Evolutionary conservation across 2,329 filamentous ascomycete species (phyloP).

Genomic region (Venturia effusa): DNA sequence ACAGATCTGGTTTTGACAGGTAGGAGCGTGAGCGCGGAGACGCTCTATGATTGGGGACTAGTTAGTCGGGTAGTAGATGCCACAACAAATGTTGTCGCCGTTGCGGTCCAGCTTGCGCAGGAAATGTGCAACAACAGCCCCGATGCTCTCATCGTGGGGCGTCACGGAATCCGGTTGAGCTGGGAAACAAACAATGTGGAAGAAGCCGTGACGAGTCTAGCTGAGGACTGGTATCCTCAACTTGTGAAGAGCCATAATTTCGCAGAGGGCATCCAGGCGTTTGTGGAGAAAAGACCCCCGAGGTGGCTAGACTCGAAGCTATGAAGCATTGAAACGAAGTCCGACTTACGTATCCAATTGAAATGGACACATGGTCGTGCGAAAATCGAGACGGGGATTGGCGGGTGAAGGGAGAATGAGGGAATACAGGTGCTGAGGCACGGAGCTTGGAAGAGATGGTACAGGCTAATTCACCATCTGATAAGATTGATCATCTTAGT

Average conservation of each 20-base stretch:
- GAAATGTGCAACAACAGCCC: conserved; percentile 16
- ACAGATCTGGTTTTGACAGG: conserved; percentile 33
- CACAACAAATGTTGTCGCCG: conserved; percentile 7
- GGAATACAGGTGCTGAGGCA: not conserved
- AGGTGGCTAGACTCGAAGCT: conserved; percentile 46
- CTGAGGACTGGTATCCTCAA: conserved; percentile 46
- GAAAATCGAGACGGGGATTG: not conserved
- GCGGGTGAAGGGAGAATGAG: not conserved
- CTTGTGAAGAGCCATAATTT: conserved; percentile 62
- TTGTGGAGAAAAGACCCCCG: conserved; percentile 64
- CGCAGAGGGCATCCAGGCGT: conserved; percentile 61
- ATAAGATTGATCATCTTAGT: conserved; percentile 1
- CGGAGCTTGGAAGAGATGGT: not conserved
- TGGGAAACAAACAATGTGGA: conserved; percentile 16
- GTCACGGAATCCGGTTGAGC: conserved; percentile 15
- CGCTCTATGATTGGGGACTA: conserved; percentile 13
- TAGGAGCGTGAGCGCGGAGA: conserved; percentile 24
- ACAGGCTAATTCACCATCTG: not conserved
- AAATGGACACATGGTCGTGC: too few species aligned
- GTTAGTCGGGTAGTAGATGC: conserved; percentile 12
- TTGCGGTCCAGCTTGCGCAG: conserved; percentile 14
- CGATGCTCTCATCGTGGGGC: conserved; percentile 16
- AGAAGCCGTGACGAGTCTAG: conserved; percentile 35
- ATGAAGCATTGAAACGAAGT: conserved; percentile 11
- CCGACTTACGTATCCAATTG: not conserved